Conservation (phyloP, 2,329 filamentous ascomycete species). For the Cercospora beticola region DNA sequence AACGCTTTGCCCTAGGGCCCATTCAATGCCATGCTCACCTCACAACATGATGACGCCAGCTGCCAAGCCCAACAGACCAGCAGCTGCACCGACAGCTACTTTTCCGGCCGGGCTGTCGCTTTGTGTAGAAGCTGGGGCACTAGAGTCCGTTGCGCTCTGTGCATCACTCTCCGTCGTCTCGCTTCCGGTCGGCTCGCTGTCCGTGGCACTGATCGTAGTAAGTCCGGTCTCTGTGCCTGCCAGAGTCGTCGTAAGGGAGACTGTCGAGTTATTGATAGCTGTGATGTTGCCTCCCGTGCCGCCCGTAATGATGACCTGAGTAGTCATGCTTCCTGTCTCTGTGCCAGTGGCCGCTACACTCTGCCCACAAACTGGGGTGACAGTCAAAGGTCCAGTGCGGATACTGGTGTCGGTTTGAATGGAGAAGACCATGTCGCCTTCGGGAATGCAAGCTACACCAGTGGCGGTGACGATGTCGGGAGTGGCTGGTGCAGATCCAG, state of each 20-base stretch:
- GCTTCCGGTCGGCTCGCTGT: not conserved
- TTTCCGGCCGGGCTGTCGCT: conserved; percentile 10
- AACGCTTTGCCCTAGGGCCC: not conserved
- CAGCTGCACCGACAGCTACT: conserved; percentile 6
- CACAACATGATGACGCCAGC: conserved; percentile 14
- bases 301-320: conserved; percentile 1
- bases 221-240: conserved; percentile 5
- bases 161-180: not conserved
- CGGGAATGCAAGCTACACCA: conserved; percentile 14
- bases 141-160: not conserved
- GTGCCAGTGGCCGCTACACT: conserved; percentile 3
- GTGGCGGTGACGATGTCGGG: conserved; percentile 9
- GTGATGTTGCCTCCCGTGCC: not conserved
- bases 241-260: not conserved
- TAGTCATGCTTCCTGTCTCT: conserved; percentile 6
- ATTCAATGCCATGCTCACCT: not conserved
- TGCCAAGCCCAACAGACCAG: conserved; percentile 9
- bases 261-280: not conserved
- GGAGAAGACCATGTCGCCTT: conserved; percentile 19
- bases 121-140: conserved; percentile 1
- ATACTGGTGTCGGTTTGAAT: conserved; percentile 26
- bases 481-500: conserved; percentile 5
- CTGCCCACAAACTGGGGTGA: conserved; percentile 15
- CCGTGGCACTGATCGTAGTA: not conserved
- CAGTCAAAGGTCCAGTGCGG: conserved; percentile 12